These are phyloP conservation scores for Emergomyces africanus DNA, from an alignment of 2,329 filamentous ascomycete species.

Conservation along the genomic window DNA sequence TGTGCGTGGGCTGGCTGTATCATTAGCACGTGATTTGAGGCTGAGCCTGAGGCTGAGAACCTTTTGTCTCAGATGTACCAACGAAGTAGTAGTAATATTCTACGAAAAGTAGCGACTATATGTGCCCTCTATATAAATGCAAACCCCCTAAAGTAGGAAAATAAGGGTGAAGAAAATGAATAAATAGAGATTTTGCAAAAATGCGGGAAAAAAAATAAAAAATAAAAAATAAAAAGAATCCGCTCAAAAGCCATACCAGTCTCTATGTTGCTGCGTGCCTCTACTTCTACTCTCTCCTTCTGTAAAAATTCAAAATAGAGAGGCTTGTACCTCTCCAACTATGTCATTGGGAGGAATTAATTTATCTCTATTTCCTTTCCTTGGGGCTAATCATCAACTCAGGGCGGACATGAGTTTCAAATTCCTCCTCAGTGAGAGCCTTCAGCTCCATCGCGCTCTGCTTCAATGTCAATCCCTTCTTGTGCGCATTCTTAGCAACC, in stretches of 20 bases:
- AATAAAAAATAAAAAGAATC: background rate
- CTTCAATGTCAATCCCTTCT: slow-evolving; percentile 92
- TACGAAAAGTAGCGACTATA: too few species aligned
- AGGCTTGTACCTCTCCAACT: background rate
- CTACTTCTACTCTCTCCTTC: background rate
- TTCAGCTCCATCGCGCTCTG: slow-evolving; percentile 87
- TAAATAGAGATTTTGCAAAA: background rate
- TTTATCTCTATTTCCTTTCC: slow-evolving; percentile 42
- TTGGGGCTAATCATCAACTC: slow-evolving; percentile 90
- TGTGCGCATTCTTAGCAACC: slow-evolving; percentile 97
- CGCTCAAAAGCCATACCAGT: background rate
- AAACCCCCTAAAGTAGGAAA: background rate
- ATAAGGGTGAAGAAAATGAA: background rate
- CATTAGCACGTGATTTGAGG: background rate
- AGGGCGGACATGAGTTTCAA: slow-evolving; percentile 77
- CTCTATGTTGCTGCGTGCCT: background rate
- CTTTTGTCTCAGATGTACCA: too few species aligned
- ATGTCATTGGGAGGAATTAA: background rate
- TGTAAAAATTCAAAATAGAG: background rate
- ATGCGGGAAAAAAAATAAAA: background rate
- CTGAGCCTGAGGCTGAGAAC: too few species aligned
- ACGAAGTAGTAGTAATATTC: too few species aligned
- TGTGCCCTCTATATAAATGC: too few species aligned
- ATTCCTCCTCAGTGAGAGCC: slow-evolving; percentile 76
- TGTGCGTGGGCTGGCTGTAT: too few species aligned